A percentile compares a stretch with the other conserved stretches of the same genome.
These are phyloP conservation scores for Epichloe festucae DNA, from an alignment of 2,329 filamentous ascomycete species.

Conservation along the genomic window DNA sequence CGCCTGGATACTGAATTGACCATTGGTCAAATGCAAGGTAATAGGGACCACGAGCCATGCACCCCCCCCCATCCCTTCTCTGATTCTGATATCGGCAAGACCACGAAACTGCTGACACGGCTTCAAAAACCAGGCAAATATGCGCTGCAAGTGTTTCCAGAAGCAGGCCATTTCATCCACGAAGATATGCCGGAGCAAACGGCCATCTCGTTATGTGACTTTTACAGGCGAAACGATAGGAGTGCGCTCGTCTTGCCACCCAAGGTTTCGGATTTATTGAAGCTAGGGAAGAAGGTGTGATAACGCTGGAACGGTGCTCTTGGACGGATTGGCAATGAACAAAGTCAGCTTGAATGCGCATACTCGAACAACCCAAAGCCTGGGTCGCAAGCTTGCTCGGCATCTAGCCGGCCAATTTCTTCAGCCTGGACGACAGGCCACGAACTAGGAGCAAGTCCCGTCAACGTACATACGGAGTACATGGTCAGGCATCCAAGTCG, in stretches of 20 bases:
- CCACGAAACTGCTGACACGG: background rate
- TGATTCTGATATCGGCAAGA: conserved; percentile 6
- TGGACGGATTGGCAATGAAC: too few species aligned
- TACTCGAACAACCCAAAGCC: too few species aligned
- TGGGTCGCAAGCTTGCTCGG: too few species aligned
- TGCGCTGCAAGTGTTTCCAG: conserved; percentile 83
- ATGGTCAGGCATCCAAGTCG: too few species aligned
- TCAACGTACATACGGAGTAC: too few species aligned
- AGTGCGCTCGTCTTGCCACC: conserved; percentile 75
- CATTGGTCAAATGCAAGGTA: conserved; percentile 95
- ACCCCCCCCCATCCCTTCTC: too few species aligned
- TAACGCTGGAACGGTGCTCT: background rate
- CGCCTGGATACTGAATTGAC: conserved; percentile 81
- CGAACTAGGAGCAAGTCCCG: too few species aligned
- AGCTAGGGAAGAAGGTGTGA: conserved; percentile 47
- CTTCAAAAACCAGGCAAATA: conserved; percentile 56
- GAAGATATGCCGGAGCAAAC: conserved; percentile 90
- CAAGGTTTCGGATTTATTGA: conserved; percentile 68
- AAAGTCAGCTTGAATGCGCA: too few species aligned
- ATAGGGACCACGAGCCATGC: background rate
- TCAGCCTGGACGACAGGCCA: too few species aligned
- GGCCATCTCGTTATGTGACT: conserved; percentile 73
- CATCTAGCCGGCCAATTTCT: too few species aligned
- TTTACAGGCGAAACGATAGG: conserved; percentile 83
- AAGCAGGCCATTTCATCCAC: conserved; percentile 93